phyloP scores from a whole-genome alignment of 140 eudicot genomes.

The Stevia rebaudiana region DNA sequence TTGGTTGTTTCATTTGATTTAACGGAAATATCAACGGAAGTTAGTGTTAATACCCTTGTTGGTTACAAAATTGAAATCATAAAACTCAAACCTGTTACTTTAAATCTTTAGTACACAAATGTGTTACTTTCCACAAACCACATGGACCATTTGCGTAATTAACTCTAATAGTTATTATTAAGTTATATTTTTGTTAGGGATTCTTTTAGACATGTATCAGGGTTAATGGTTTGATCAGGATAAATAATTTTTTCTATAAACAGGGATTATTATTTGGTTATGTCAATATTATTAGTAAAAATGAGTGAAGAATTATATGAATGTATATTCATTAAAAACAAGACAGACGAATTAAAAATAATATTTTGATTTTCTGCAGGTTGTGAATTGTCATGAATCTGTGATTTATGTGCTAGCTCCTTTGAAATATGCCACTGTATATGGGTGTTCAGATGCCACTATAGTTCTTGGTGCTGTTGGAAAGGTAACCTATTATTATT shows the following conservation, averaged over 20 bases:
- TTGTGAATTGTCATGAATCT: conserved; percentile 89
- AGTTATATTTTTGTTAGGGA: not conserved
- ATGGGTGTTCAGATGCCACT: conserved; percentile 98
- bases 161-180: not conserved
- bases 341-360: not conserved
- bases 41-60: no score
- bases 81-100: no score
- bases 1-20: no score
- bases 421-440: conserved; percentile 77
- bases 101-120: no score
- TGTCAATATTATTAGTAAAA: not conserved
- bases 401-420: conserved; percentile 90
- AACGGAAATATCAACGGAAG: no score
- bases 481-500: conserved; percentile 44
- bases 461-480: conserved; percentile 96
- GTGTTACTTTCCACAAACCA: no score
- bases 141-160: no score
- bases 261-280: not conserved
- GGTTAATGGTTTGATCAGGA: conserved; percentile 4
- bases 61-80: no score
- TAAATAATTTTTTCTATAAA: not conserved
- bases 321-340: not conserved
- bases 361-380: conserved; percentile 40
- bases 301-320: not conserved
- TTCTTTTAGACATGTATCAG: not conserved